These are phyloP conservation scores for Candida alai DNA, from an alignment of 805 yeast species.

Conservation along the genomic window DNA sequence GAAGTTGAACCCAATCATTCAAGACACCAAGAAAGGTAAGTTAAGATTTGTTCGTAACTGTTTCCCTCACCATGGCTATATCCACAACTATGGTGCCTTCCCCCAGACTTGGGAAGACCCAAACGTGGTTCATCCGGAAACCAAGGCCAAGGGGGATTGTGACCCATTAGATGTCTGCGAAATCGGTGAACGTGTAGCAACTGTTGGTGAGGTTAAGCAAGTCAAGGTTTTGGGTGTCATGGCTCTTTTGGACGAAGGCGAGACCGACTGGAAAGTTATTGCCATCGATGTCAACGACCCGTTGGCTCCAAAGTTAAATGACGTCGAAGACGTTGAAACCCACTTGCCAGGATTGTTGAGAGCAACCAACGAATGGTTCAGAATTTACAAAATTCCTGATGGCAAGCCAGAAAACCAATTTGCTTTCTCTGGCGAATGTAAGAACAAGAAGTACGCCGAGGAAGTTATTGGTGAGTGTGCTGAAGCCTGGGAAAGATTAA, in stretches of 20 bases:
- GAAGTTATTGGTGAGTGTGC: slow-evolving; percentile 60
- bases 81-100: slow-evolving; percentile 97
- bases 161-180: slow-evolving; percentile 81
- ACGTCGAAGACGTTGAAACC: slow-evolving; percentile 62
- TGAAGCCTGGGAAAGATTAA: slow-evolving; percentile 60
- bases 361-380: slow-evolving; percentile 74
- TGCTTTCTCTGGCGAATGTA: slow-evolving; percentile 69
- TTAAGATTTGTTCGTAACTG: slow-evolving; percentile 94
- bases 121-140: slow-evolving; percentile 58
- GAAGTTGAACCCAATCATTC: slow-evolving; percentile 87
- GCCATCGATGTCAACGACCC: slow-evolving; percentile 68
- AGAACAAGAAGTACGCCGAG: slow-evolving; percentile 55
- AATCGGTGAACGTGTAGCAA: slow-evolving; percentile 45
- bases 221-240: slow-evolving; percentile 72
- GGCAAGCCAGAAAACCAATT: slow-evolving; percentile 75
- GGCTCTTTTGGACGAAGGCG: slow-evolving; percentile 88
- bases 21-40: slow-evolving; percentile 96
- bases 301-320: slow-evolving; percentile 54
- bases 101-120: slow-evolving; percentile 90
- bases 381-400: slow-evolving; percentile 77
- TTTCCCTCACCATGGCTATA: slow-evolving; percentile 98
- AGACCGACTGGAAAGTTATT: slow-evolving; percentile 91
- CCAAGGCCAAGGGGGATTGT: slow-evolving; percentile 75
- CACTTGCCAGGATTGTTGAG: slow-evolving; percentile 69
- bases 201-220: slow-evolving; percentile 51